phyloP scores from a whole-genome alignment of 352 stramenopile species.

The Phytopythium aichiense region DNA sequence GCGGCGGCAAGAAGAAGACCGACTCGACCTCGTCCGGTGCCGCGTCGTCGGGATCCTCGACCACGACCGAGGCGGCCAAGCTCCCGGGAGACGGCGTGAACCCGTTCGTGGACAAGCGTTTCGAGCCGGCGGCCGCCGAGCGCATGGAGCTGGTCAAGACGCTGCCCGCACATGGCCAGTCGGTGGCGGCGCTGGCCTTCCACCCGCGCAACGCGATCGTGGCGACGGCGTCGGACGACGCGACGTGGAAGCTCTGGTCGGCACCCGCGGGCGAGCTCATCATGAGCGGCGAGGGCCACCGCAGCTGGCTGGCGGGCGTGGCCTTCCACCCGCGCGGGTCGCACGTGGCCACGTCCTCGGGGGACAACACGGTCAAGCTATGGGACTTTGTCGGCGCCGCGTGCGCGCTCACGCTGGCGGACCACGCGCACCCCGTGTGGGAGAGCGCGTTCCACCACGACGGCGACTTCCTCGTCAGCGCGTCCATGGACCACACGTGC shows the following conservation, averaged over 20 bases:
- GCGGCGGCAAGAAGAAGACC: background rate
- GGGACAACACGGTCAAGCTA: slow-evolving; percentile 93
- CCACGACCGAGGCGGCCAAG: slow-evolving; percentile 27
- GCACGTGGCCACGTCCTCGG: slow-evolving; percentile 89
- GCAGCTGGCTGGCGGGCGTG: slow-evolving; percentile 88
- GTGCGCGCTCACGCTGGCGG: slow-evolving; percentile 87
- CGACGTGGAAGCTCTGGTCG: slow-evolving; percentile 95
- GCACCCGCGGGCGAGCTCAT: slow-evolving; percentile 91
- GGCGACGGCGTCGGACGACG: slow-evolving; percentile 92
- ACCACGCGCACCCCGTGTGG: slow-evolving; percentile 94
- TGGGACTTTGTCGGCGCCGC: slow-evolving; percentile 91
- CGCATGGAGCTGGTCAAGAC: slow-evolving; percentile 84
- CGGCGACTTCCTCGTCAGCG: slow-evolving; percentile 90
- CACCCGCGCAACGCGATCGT: slow-evolving; percentile 92
- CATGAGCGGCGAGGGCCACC: slow-evolving; percentile 93
- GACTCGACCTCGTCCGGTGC: slow-evolving; percentile 2
- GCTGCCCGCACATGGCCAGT: slow-evolving; percentile 89
- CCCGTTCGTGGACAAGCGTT: slow-evolving; percentile 68
- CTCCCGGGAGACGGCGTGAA: slow-evolving; percentile 67
- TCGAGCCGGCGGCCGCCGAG: slow-evolving; percentile 60
- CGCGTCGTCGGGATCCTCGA: slow-evolving; percentile 8
- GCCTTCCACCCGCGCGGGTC: slow-evolving; percentile 91
- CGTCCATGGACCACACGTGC: slow-evolving; percentile 94
- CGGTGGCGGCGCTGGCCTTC: slow-evolving; percentile 87
- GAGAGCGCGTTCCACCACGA: slow-evolving; percentile 91